Evolutionary conservation across 306 rosid genomes (phyloP), one percentile per base, ranked within the genome.

Genomic region (Crotalaria pallida): DNA sequence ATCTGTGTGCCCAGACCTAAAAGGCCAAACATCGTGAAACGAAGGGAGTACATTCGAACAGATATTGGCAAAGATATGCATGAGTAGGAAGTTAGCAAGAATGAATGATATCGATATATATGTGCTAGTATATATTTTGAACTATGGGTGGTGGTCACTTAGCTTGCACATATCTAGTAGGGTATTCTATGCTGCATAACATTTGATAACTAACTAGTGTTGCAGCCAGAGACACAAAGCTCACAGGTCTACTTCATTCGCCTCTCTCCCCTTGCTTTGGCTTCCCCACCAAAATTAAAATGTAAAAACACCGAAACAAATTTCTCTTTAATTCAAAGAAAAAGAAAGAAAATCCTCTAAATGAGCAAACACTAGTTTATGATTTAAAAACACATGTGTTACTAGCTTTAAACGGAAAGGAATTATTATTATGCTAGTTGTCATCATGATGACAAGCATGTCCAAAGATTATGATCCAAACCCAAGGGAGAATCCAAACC

Each of bases 21-120:
- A n/a, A n/a, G n/a, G n/a, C n/a, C n/a, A n/a, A n/a, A n/a, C n/a
- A n/a, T n/a, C n/a, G n/a, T n/a, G n/a, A n/a, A n/a, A n/a, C n/a
- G 19, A 52, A 56, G 55, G 40, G 49, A 74, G 29, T n/a, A n/a
- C n/a, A n/a, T n/a, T n/a, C n/a, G 29, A 29, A 29, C 6, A 29
- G 34, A 29, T 3, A 26, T 26, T 26, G 3, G n/a, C n/a, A 82
- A 47, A 50, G 49, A 44, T 44, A 55, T 24, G 48, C 49, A 76
- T 82, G 88, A 82, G 82, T 70, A 81, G 65, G 71, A 84, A 81
- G 69, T 61, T 77, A 75, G 86, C 80, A 88, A 75, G n/a, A n/a
- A n/a, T n/a, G 85, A 72, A 88, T 85, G 79, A 79, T 74, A 53
- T 33, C 55, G 51, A 65, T 51, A 58, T 21, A 60, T 60, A 29